phyloP scores from a whole-genome alignment of 2,329 filamentous ascomycete species.

The Colletotrichum limetticola region DNA sequence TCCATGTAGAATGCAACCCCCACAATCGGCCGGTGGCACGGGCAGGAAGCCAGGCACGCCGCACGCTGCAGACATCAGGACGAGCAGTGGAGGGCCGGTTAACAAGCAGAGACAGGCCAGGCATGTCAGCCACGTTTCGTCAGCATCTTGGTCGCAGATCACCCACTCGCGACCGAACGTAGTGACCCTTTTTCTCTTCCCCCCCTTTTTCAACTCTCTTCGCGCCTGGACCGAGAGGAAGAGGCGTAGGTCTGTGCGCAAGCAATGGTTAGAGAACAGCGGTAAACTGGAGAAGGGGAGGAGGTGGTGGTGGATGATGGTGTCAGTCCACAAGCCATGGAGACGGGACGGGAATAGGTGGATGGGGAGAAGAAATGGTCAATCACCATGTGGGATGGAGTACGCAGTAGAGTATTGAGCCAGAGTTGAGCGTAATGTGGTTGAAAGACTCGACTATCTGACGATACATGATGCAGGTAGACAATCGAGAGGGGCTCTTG shows the following conservation, averaged over 20 bases:
- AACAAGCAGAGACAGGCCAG: background rate
- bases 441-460: constrained; percentile 8
- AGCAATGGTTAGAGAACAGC: background rate
- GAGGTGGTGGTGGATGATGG: background rate
- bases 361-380: background rate
- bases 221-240: background rate
- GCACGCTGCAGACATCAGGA: background rate
- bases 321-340: background rate
- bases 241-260: constrained; percentile 1
- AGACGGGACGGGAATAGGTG: background rate
- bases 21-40: constrained; percentile 18
- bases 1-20: constrained; percentile 21
- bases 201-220: background rate
- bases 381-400: background rate
- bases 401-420: background rate
- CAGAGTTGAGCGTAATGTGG: background rate
- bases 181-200: background rate
- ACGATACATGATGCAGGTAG: background rate
- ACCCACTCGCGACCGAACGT: background rate
- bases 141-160: constrained; percentile 3
- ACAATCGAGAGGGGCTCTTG: background rate
- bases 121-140: constrained; percentile 11
- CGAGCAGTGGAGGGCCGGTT: background rate
- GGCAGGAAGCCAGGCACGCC: background rate
- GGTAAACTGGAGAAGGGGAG: background rate